phyloP scores from a whole-genome alignment of 225 moss, liverwort and hornwort genomes.

The Thuidium tamariscinum region DNA sequence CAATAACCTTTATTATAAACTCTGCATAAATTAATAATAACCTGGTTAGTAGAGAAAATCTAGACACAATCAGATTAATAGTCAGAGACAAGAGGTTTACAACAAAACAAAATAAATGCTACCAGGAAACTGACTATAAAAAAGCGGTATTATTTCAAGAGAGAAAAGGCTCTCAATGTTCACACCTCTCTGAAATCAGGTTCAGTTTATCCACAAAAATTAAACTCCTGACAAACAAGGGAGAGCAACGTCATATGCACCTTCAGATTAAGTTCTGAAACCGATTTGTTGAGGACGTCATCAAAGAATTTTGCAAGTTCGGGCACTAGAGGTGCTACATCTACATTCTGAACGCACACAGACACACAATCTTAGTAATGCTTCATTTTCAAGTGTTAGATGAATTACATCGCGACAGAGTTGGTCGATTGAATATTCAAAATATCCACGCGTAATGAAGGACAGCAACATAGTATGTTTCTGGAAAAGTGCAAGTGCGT shows the following conservation, averaged over 20 bases:
- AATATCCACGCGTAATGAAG: background rate
- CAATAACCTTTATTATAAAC: background rate
- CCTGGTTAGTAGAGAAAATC: background rate
- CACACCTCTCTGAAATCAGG: background rate
- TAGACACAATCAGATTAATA: background rate
- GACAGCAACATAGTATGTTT: background rate
- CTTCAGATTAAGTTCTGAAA: conserved; percentile 61
- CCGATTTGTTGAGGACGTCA: conserved; percentile 55
- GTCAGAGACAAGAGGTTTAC: background rate
- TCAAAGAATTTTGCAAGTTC: conserved; percentile 60
- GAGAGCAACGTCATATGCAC: background rate
- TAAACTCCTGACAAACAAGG: background rate
- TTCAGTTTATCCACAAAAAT: background rate
- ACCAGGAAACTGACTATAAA: background rate
- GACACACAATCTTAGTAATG: background rate
- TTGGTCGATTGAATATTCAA: background rate
- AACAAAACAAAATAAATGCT: background rate
- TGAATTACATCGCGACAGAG: background rate
- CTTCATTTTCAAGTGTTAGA: background rate
- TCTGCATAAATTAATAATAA: background rate
- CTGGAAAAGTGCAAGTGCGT: background rate
- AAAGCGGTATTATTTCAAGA: background rate
- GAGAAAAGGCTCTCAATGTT: background rate
- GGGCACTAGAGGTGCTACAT: conserved; percentile 55
- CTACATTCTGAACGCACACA: conserved; percentile 30